A percentile compares a stretch with the other conserved stretches of the same genome.
Conservation (phyloP, 2,329 filamentous ascomycete genomes). For the Neofusicoccum cordaticola region DNA sequence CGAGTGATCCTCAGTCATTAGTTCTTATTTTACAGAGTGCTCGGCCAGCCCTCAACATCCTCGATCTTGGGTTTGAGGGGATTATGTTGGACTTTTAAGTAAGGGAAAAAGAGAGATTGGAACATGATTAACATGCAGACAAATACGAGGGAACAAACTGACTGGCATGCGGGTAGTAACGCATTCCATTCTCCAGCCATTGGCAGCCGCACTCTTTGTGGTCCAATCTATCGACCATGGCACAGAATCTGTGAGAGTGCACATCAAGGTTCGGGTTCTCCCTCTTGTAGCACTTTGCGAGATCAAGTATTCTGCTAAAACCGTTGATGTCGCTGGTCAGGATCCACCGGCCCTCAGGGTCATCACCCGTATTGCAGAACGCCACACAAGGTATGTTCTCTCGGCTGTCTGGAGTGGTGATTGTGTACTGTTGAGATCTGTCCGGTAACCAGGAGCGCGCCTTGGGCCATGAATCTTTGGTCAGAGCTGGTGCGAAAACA, state of each 20-base stretch:
- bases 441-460: background rate
- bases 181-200: background rate
- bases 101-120: background rate
- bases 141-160: background rate
- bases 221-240: background rate
- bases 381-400: conserved; percentile 57
- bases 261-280: background rate
- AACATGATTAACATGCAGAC: too few species aligned
- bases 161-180: conserved; percentile 11
- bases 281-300: conserved; percentile 23
- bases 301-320: conserved; percentile 48
- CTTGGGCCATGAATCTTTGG: conserved; percentile 20
- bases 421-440: background rate
- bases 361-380: conserved; percentile 58
- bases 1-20: background rate
- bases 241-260: background rate
- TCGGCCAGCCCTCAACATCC: too few species aligned
- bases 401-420: conserved; percentile 11
- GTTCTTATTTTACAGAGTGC: too few species aligned
- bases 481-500: conserved; percentile 59
- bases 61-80: too few species aligned
- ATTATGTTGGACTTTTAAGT: background rate
- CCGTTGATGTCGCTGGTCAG: conserved; percentile 57
- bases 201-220: background rate
- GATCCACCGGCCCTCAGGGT: conserved; percentile 56